Evolutionary conservation across 2,329 filamentous ascomycete genomes (phyloP).

Genomic region (Lecanicillium sp.): DNA sequence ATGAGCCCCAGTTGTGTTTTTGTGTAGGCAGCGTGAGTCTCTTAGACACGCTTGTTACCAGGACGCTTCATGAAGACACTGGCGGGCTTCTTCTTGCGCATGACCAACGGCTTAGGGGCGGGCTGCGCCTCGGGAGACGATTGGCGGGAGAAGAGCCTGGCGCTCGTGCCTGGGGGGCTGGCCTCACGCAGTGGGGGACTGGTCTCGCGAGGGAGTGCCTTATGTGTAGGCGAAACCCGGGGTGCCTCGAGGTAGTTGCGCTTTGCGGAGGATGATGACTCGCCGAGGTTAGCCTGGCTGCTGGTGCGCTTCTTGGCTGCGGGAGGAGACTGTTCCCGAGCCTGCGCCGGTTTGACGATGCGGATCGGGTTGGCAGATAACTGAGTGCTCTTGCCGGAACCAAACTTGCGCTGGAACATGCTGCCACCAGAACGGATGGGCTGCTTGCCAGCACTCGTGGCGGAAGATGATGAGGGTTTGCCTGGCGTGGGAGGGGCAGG

Average conservation of each 20-base stretch:
- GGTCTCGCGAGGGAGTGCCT: too few relatives aligned
- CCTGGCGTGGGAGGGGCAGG: constrained; percentile 12
- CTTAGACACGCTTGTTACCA: too few relatives aligned
- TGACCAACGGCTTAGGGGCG: not conserved
- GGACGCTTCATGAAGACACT: constrained; percentile 11
- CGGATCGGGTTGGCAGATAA: not conserved
- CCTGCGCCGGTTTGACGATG: constrained; percentile 12
- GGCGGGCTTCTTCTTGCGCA: constrained; percentile 11
- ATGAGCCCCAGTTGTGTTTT: too few relatives aligned
- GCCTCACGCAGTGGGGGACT: too few relatives aligned
- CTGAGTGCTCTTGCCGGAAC: not conserved
- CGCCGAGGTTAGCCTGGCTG: not conserved
- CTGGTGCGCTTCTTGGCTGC: constrained; percentile 14
- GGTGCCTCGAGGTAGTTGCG: constrained; percentile 33
- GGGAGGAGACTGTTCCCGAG: constrained; percentile 8
- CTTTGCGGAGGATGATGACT: constrained; percentile 30
- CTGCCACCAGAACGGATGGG: not conserved
- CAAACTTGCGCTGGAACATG: constrained; percentile 14
- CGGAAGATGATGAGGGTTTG: constrained; percentile 4
- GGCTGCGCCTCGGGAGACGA: not conserved
- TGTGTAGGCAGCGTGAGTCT: too few relatives aligned
- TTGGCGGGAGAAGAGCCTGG: constrained; percentile 26
- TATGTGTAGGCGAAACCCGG: constrained; percentile 18
- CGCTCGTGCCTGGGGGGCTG: too few relatives aligned
- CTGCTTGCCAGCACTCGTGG: not conserved